Base-by-base conservation (phyloP, 768 basidiomycete species). In the Leccinellum albellum region DNA sequence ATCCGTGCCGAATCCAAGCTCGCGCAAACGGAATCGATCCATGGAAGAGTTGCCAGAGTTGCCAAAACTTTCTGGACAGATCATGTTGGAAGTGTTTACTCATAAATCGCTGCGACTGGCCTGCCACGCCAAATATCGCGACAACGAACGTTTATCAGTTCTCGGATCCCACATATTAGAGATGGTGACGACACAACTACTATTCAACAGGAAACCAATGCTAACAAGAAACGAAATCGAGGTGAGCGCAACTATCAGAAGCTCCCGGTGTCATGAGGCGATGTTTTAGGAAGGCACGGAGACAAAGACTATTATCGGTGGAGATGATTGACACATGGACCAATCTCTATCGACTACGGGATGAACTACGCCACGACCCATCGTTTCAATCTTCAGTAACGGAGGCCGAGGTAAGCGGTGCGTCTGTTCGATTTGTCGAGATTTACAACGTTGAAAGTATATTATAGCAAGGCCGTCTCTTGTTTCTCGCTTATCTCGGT, bases 401-500 rank as follows among this genome's bases (percentile, higher is more conserved):
- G 32, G 71, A 63, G 64, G 66, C 66, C 42, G 72, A 73, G 80
- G 80, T 80, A 66, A 55, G 72, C 70, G 63, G 48, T 64, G 61
- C 49, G 51, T 61, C 64, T 35, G 54, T 53, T 53, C 33, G 46
- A 48, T 56, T 46, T 32, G 50, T 23, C 56, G 50, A 56, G 62
- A 61, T 47, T 55, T 54, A 53, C 26, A 37, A 47, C 61, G 32
- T 60, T 67, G 55, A 63, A 54, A 53, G 51, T 59, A 58, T 47
- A 51, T 40, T 66, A 20, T 60, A 86, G 84, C 84, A 87, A 74
- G 78, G 78, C 6, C 76, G 75, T 32, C 66, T 75, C 17, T 72
- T 89, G 20, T 87, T 89, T 66, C 75, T 80, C 62, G 82, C 87
- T 42, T 89, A 88, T 73, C 77, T 86, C 32, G 88, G 85, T 46